A percentile compares a stretch with the other conserved stretches of the same genome.
Conservation (phyloP, 805 yeast genomes). For the Cyberlindnera maritima region DNA sequence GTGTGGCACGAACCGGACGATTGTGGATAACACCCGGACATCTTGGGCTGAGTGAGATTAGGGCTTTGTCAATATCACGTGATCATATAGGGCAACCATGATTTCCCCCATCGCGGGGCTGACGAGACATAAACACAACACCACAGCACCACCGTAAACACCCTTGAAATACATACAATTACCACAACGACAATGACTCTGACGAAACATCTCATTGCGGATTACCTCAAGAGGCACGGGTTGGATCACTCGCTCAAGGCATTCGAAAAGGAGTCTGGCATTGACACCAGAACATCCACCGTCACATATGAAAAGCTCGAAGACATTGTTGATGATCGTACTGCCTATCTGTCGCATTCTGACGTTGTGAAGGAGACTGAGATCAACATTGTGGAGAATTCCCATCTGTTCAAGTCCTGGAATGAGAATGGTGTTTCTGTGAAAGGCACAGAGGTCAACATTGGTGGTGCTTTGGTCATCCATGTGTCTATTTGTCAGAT, state of each 20-base stretch:
- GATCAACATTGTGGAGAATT: conserved; percentile 10
- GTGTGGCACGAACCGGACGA: conserved; percentile 1
- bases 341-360: conserved; percentile 27
- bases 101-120: too few species aligned
- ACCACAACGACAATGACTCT: conserved; percentile 8
- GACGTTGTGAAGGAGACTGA: conserved; percentile 1
- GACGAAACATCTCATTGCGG: conserved; percentile 48
- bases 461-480: conserved; percentile 19
- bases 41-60: not conserved
- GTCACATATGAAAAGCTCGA: conserved; percentile 34
- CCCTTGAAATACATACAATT: too few species aligned
- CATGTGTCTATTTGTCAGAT: conserved; percentile 22
- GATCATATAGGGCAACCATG: conserved; percentile 4
- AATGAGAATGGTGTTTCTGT: not conserved
- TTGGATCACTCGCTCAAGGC: conserved; percentile 43
- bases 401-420: conserved; percentile 7
- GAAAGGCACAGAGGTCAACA: not conserved
- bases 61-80: conserved; percentile 5
- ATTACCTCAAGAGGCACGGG: conserved; percentile 52
- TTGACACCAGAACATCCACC: conserved; percentile 1
- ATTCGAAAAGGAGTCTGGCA: conserved; percentile 34
- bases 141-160: too few species aligned
- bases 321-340: conserved; percentile 38
- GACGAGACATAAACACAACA: too few species aligned
- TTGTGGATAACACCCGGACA: not conserved